Conservation (phyloP, 2,329 filamentous ascomycete species). For the Diaporthe citriasiana region DNA sequence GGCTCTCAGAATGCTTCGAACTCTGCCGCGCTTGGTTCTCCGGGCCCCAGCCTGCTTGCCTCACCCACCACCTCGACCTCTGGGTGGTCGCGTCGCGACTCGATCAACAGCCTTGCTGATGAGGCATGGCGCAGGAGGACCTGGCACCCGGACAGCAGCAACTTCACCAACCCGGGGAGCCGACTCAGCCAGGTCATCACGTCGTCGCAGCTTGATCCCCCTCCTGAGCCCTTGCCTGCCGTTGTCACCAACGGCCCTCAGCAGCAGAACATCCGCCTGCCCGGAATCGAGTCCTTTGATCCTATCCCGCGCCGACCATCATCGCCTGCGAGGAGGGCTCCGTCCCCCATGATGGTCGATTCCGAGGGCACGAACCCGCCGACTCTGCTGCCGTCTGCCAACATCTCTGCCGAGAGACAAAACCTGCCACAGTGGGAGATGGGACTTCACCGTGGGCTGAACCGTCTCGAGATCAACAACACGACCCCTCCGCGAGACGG, state of each 20-base stretch:
- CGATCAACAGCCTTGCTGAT: constrained; percentile 73
- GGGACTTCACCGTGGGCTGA: constrained; percentile 75
- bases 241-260: constrained; percentile 58
- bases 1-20: constrained; percentile 69
- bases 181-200: constrained; percentile 82
- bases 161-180: constrained; percentile 76
- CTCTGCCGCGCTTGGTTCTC: constrained; percentile 66
- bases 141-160: constrained; percentile 87
- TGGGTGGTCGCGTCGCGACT: constrained; percentile 75
- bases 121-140: constrained; percentile 87
- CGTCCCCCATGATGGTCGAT: constrained; percentile 86
- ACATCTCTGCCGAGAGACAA: constrained; percentile 61
- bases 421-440: constrained; percentile 74
- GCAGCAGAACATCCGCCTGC: constrained; percentile 75
- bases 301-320: constrained; percentile 75
- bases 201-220: constrained; percentile 71
- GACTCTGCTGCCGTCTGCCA: constrained; percentile 50
- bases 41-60: constrained; percentile 73
- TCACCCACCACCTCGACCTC: constrained; percentile 73
- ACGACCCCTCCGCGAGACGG: constrained; percentile 62
- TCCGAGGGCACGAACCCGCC: constrained; percentile 57
- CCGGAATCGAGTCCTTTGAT: constrained; percentile 94
- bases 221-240: constrained; percentile 64
- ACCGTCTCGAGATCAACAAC: constrained; percentile 73
- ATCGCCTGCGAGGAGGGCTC: constrained; percentile 74